These are phyloP conservation scores for Apiospora sp. DNA, from an alignment of 2,329 filamentous ascomycete species.

Conservation along the genomic window DNA sequence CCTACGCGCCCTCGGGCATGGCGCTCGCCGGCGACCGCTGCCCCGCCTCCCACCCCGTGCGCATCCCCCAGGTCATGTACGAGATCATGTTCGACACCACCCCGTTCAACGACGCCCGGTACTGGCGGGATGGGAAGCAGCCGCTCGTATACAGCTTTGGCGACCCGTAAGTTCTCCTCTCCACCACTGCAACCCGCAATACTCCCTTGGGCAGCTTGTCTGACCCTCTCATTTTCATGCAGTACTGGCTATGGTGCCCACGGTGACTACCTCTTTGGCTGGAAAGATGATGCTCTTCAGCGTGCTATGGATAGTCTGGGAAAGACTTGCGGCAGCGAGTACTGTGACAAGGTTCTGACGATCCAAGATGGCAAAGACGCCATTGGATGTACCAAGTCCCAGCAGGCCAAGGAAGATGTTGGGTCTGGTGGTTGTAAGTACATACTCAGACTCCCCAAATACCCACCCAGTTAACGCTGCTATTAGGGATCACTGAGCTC, in stretches of 20 bases:
- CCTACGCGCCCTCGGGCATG: constrained; percentile 54
- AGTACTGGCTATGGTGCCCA: constrained; percentile 68
- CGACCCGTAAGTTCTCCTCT: constrained; percentile 42
- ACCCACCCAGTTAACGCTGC: neutral
- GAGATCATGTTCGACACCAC: constrained; percentile 64
- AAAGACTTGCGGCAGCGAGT: constrained; percentile 53
- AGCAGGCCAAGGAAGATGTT: constrained; percentile 57
- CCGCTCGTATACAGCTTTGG: constrained; percentile 59
- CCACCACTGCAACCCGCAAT: too few species aligned
- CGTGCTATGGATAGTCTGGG: constrained; percentile 58
- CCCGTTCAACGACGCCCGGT: constrained; percentile 60
- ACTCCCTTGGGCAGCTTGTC: neutral
- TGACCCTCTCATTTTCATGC: neutral
- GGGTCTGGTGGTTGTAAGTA: constrained; percentile 53
- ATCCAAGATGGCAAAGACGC: constrained; percentile 54
- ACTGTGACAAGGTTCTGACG: constrained; percentile 52
- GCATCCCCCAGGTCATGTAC: constrained; percentile 66
- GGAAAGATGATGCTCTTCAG: constrained; percentile 60
- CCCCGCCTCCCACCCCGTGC: constrained; percentile 58
- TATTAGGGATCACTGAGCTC: constrained; percentile 21
- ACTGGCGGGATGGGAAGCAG: constrained; percentile 54
- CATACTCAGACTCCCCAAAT: accelerated
- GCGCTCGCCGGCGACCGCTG: constrained; percentile 56
- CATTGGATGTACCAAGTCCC: constrained; percentile 54
- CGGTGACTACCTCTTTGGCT: constrained; percentile 68